These are phyloP conservation scores for Apiotrichum brassicae DNA, from an alignment of 1,284 basidiomycete species.

Conservation along the genomic window DNA sequence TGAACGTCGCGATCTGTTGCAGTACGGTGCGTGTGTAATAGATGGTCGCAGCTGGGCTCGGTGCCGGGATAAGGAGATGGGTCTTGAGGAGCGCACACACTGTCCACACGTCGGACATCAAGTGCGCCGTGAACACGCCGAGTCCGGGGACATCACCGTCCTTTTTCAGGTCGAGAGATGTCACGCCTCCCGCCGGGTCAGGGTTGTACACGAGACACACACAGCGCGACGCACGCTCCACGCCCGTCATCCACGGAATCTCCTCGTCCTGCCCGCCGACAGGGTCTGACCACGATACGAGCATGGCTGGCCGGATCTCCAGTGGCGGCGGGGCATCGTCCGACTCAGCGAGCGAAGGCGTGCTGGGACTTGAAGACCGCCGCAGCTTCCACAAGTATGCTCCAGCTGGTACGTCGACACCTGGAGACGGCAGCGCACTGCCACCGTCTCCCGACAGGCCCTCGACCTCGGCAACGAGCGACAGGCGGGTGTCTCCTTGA, in stretches of 20 bases:
- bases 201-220: constrained; percentile 28
- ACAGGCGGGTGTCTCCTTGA: constrained; percentile 15
- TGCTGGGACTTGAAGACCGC: not conserved
- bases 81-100: constrained; percentile 29
- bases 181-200: constrained; percentile 21
- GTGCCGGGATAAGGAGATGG: constrained; percentile 16
- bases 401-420: not conserved
- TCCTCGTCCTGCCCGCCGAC: constrained; percentile 7
- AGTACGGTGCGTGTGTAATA: constrained; percentile 29
- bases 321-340: not conserved
- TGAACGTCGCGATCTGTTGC: constrained; percentile 25
- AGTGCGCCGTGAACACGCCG: constrained; percentile 9
- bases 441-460: constrained; percentile 6
- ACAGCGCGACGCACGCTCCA: constrained; percentile 11
- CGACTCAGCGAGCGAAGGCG: not conserved
- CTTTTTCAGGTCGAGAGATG: constrained; percentile 16
- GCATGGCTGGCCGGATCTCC: constrained; percentile 12
- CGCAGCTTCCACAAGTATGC: not conserved
- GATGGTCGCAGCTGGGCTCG: constrained; percentile 23
- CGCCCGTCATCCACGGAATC: constrained; percentile 24
- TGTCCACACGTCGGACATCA: constrained; percentile 23
- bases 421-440: not conserved
- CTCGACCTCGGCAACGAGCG: constrained; percentile 22
- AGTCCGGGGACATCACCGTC: constrained; percentile 7
- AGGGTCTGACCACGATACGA: constrained; percentile 16